These are phyloP conservation scores for Fragilariopsis cylindrus DNA, from an alignment of 108 stramenopile genomes.

Conservation along the genomic window DNA sequence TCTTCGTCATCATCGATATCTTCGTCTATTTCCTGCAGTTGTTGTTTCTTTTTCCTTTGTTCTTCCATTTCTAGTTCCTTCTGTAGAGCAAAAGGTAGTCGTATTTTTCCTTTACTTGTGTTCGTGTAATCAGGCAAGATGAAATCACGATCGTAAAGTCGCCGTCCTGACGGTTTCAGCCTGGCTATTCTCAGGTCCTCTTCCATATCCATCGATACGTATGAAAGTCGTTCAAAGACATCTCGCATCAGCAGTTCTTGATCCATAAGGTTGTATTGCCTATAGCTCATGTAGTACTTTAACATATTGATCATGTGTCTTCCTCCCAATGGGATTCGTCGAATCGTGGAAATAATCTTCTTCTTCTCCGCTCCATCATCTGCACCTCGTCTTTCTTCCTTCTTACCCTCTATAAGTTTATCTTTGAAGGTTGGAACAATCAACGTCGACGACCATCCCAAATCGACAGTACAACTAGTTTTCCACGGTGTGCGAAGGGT, in stretches of 20 bases:
- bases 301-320: conserved; percentile 91
- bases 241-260: conserved; percentile 88
- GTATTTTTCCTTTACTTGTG: conserved; percentile 61
- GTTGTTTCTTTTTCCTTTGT: conserved; percentile 30
- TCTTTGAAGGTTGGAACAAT: conserved; percentile 75
- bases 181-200: conserved; percentile 67
- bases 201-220: conserved; percentile 70
- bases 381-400: not conserved
- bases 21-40: conserved; percentile 41
- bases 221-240: conserved; percentile 64
- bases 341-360: conserved; percentile 38
- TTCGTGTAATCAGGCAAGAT: conserved; percentile 90
- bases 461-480: conserved; percentile 89
- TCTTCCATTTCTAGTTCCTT: conserved; percentile 44
- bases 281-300: conserved; percentile 90
- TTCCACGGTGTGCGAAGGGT: conserved; percentile 1
- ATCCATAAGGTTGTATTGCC: conserved; percentile 98
- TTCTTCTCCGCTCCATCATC: not conserved
- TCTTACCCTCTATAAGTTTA: conserved; percentile 33
- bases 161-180: conserved; percentile 45
- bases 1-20: conserved; percentile 44
- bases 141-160: conserved; percentile 82
- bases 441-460: conserved; percentile 89
- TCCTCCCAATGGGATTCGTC: conserved; percentile 88
- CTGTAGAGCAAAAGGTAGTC: conserved; percentile 57